These are phyloP conservation scores for Dendrobium officinale DNA, from an alignment of 106 monocot species.

Conservation along the genomic window DNA sequence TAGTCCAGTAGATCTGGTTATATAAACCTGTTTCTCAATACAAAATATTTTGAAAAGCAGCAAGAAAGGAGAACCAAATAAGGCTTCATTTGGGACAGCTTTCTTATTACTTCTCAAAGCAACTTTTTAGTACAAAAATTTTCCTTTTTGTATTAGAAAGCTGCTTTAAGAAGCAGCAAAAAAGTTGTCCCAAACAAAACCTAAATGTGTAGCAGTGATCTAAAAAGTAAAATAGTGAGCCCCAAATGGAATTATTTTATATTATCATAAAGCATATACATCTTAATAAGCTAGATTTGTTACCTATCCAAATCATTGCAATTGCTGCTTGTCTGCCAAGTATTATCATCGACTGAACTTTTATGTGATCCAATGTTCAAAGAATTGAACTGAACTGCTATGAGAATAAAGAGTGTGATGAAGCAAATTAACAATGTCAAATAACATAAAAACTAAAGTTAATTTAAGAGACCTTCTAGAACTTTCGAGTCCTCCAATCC, in stretches of 20 bases:
- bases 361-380: background rate
- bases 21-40: too few relatives aligned
- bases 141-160: too few relatives aligned
- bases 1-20: too few relatives aligned
- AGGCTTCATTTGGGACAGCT: too few relatives aligned
- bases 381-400: slow-evolving; percentile 1
- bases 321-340: background rate
- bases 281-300: background rate
- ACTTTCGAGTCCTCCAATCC: background rate
- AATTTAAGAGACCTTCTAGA: slow-evolving; percentile 6
- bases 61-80: too few relatives aligned
- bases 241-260: background rate
- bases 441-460: background rate
- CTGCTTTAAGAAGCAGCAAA: too few relatives aligned
- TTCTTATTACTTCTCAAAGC: too few relatives aligned
- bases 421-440: background rate
- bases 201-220: too few relatives aligned
- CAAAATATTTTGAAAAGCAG: too few relatives aligned
- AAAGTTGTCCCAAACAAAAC: too few relatives aligned
- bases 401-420: background rate
- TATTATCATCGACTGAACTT: background rate
- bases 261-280: background rate
- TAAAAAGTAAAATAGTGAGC: too few relatives aligned
- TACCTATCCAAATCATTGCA: slow-evolving; percentile 5
- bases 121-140: too few relatives aligned